A percentile compares a stretch with the other conserved stretches of the same genome.
These are phyloP conservation scores for Phytophthora chlamydospora DNA, from an alignment of 352 stramenopile genomes.

Conservation along the genomic window DNA sequence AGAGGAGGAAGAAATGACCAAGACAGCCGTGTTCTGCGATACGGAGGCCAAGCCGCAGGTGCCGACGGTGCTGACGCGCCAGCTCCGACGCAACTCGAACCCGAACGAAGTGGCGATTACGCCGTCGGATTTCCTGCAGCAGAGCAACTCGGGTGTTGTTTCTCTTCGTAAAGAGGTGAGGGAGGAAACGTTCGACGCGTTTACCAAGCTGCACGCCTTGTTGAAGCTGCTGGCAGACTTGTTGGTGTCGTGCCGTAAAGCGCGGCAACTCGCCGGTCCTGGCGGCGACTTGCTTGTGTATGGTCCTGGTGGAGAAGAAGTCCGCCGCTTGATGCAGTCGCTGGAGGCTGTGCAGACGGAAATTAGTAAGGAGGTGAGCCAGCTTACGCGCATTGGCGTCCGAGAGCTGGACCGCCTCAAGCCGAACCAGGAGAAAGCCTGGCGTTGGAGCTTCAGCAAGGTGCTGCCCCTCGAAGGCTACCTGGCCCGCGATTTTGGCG, in stretches of 20 bases:
- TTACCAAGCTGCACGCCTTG: conserved; percentile 77
- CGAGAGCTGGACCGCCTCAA: conserved; percentile 86
- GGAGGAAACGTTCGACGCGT: conserved; percentile 69
- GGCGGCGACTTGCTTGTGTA: conserved; percentile 87
- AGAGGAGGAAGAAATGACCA: conserved; percentile 75
- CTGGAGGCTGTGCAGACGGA: conserved; percentile 80
- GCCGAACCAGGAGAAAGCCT: conserved; percentile 85
- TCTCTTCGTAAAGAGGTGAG: conserved; percentile 63
- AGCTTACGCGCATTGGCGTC: conserved; percentile 82
- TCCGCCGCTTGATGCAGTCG: conserved; percentile 84
- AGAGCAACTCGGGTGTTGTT: conserved; percentile 81
- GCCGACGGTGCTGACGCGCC: conserved; percentile 63
- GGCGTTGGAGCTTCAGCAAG: conserved; percentile 88
- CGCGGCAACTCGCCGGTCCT: conserved; percentile 75
- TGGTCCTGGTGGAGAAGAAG: conserved; percentile 80
- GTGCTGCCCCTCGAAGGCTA: conserved; percentile 85
- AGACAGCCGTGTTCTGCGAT: conserved; percentile 76
- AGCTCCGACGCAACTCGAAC: conserved; percentile 49
- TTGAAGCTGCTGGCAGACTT: conserved; percentile 85
- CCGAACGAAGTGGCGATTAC: conserved; percentile 56
- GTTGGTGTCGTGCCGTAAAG: conserved; percentile 85
- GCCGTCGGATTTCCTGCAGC: conserved; percentile 66
- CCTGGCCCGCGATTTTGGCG: conserved; percentile 83
- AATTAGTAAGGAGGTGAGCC: conserved; percentile 77
- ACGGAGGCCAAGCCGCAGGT: conserved; percentile 70